Percentiles rank a stretch among this genome's conserved stretches.
Evolutionary conservation across 2,329 filamentous ascomycete species (phyloP).

Genomic region (Colletotrichum navitas): DNA sequence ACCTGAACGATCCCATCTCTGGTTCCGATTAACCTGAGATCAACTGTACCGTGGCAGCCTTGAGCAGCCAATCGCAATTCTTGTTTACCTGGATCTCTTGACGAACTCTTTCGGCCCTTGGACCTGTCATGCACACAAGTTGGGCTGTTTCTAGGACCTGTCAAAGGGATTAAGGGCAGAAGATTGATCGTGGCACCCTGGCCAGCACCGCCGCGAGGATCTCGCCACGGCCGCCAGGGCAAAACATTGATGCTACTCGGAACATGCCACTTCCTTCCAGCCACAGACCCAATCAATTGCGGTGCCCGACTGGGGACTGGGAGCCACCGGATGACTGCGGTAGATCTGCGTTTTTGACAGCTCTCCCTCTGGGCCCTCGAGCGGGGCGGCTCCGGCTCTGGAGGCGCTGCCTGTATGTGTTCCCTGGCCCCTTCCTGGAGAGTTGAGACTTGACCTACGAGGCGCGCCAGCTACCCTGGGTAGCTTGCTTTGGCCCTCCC

Average conservation of each 20-base stretch:
- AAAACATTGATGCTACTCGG: slow-evolving; percentile 43
- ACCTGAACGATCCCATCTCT: slow-evolving; percentile 42
- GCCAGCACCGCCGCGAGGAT: slow-evolving; percentile 29
- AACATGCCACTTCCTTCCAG: slow-evolving; percentile 41
- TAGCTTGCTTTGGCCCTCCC: slow-evolving; percentile 15
- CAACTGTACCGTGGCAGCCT: slow-evolving; percentile 42
- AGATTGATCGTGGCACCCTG: slow-evolving; percentile 25
- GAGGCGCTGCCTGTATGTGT: slow-evolving; percentile 26
- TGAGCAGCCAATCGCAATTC: slow-evolving; percentile 45
- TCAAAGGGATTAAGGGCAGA: slow-evolving; percentile 36
- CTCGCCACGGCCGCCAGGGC: slow-evolving; percentile 37
- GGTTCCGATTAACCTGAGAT: slow-evolving; percentile 44
- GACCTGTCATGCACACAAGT: slow-evolving; percentile 38
- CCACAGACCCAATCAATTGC: slow-evolving; percentile 36
- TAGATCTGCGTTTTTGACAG: slow-evolving; percentile 43
- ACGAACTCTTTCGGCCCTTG: slow-evolving; percentile 37
- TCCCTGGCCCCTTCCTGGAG: slow-evolving; percentile 32
- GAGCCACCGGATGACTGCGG: slow-evolving; percentile 36
- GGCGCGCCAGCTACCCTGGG: slow-evolving; percentile 19
- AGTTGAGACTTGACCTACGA: slow-evolving; percentile 35
- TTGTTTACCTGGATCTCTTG: slow-evolving; percentile 39
- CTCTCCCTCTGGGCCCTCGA: slow-evolving; percentile 20
- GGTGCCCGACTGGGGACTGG: slow-evolving; percentile 28
- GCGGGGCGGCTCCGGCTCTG: slow-evolving; percentile 39
- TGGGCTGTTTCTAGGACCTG: slow-evolving; percentile 41